These are phyloP conservation scores for Mucor velutinosus DNA, from an alignment of 371 early-diverging fungal genomes.

Conservation along the genomic window DNA sequence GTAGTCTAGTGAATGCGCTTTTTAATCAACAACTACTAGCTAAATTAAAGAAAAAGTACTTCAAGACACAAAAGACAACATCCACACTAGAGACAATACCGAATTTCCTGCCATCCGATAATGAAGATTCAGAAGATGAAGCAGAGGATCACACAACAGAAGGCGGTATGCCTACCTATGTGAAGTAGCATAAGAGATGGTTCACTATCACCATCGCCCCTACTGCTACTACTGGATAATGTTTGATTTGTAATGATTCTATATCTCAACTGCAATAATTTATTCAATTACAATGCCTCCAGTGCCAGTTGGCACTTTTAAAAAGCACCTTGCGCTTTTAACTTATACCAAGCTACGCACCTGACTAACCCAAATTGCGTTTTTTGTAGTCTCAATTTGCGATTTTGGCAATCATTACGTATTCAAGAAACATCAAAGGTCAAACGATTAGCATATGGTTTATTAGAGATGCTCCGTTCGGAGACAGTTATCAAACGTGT, in stretches of 20 bases:
- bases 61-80: conserved; percentile 18
- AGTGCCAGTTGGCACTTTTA: no score
- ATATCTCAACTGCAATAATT: not conserved
- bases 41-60: conserved; percentile 22
- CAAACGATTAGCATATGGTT: not conserved
- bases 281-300: not conserved
- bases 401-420: not conserved
- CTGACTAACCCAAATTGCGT: no score
- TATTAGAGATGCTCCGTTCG: not conserved
- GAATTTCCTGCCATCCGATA: conserved; percentile 47
- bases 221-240: not conserved
- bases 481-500: not conserved
- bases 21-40: conserved; percentile 1
- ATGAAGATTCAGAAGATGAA: conserved; percentile 48
- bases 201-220: no score
- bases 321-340: no score
- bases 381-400: not conserved
- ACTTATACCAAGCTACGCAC: no score
- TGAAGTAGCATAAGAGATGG: conserved; percentile 2
- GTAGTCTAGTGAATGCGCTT: not conserved
- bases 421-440: not conserved
- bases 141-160: conserved; percentile 20
- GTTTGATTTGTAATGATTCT: not conserved
- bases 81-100: conserved; percentile 38
- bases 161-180: conserved; percentile 43